Base-by-base conservation (phyloP, 2,329 filamentous ascomycete species). In the Aspergillus melleus region DNA sequence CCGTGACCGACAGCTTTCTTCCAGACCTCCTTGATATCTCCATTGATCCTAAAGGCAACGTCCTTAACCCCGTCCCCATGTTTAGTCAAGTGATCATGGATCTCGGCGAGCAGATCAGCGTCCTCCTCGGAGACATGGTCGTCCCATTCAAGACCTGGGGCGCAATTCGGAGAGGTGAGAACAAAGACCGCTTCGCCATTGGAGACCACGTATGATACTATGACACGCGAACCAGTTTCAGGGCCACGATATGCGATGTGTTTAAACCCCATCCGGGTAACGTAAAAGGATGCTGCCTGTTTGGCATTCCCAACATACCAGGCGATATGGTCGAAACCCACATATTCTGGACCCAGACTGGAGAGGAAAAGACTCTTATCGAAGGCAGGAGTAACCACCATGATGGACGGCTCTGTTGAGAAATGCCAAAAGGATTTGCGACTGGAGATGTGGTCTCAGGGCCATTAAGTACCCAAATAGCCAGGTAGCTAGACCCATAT, bases 291-390 rank as follows among this genome's bases (percentile, higher is more conserved):
- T 22, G 92, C 92, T 4, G 91, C 90, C 80, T 96, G 92, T 78
- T 96, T 96, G 64, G 92, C 92, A 74, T 96, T 96, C 71, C 92
- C 92, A 36, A 96, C 92, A 81, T 91, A 96, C 92, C 92, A 96
- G 61, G 90, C 91, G 60, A 96, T 84, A 74, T 96, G 90, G 77
- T 96, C 90, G 75, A 96, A 96, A 70, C 90, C 91, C 42, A 64
- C 57, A 49, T 66, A 64, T 47, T 66, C 36, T 8, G 36, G 36
- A 14, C 36, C 36, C 5, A 42, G 36, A 16, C 6, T n/a, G 36
- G 36, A 42, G 36, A 14, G 36, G 36, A 42, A 42, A n/a, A 42
- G 5, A n/a, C 16, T 42, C 14, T 19, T n/a, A 16, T 42, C 14
- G 36, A 42, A 42, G 16, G 5, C 36, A 42, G 36, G 16, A n/a